Evolutionary conservation across 2,329 filamentous ascomycete genomes (phyloP), one percentile per base, ranked within the genome.

Genomic region (Arthrobotrys entomopaga): DNA sequence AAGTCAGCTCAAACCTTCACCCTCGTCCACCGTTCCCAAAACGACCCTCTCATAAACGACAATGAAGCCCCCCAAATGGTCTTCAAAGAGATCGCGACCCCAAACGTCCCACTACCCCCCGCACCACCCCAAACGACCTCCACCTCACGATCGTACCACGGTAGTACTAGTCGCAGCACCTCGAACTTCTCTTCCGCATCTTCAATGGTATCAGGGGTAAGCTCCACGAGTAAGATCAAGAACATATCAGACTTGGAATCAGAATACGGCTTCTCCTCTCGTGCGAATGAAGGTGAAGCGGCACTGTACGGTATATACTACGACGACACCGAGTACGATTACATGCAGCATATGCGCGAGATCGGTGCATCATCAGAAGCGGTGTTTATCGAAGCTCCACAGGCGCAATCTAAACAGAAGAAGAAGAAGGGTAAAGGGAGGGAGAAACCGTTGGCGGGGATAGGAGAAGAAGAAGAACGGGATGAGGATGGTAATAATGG

Each of bases 321-420:
- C 82, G 96, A 99, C 82, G 95, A 99, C 82, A 90, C 91, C 77
- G 87, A 92, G 80, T 99, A 99, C 83, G 95, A 99, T 82, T 99
- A 99, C 83, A 99, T 99, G 95, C 95, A 99, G 82, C 95, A 99
- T 82, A 84, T 99, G 86, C 90, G 93, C 65, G 95, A 98, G 79
- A 84, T 99, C n/a, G 92, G 84, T 2, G 80, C 80, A 1, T 83
- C 87, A 4, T 91, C 91, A 29, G 90, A 93, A 65, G 88, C 90
- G 29, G 89, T 93, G 54, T 98, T 96, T 80, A 86, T 99, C 43
- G 93, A 97, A 76, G 87, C 87, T 1, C 81, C 83, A 20, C 77
- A 79, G 78, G 86, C 87, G n/a, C 86, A 87, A 60, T 82, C 84
- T 11, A 81, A 84, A n/a, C 81, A 83, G 61, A 86, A 86, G 65